Evolutionary conservation across 768 basidiomycete species (phyloP).

Genomic region (Boletus edulis): DNA sequence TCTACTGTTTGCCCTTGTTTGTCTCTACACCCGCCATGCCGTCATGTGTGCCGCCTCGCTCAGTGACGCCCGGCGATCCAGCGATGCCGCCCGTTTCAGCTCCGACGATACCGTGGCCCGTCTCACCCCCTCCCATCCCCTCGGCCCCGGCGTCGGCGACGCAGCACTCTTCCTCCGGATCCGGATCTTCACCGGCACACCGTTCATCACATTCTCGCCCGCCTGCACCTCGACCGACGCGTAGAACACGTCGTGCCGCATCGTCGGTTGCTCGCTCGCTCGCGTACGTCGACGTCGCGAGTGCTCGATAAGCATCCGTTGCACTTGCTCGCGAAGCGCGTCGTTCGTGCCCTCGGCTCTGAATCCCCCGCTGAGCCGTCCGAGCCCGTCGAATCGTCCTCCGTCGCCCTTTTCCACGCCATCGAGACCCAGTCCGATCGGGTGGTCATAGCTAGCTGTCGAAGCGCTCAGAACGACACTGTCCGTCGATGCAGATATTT

Average conservation of each 20-base stretch:
- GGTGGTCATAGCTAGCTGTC: background rate
- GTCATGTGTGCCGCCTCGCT: background rate
- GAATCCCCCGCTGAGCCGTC: conserved; percentile 29
- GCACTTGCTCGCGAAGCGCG: conserved; percentile 18
- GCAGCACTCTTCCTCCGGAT: conserved; percentile 14
- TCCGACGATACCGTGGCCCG: conserved; percentile 31
- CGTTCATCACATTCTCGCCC: background rate
- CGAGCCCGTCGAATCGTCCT: conserved; percentile 27
- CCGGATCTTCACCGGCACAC: conserved; percentile 7
- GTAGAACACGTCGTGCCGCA: conserved; percentile 29
- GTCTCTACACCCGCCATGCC: conserved; percentile 19
- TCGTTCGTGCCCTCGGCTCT: conserved; percentile 7
- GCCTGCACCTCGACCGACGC: conserved; percentile 10
- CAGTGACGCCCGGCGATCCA: conserved; percentile 26
- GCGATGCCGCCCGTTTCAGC: conserved; percentile 27
- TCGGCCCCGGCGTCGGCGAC: conserved; percentile 21
- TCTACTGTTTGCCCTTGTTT: conserved; percentile 19
- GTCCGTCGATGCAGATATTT: background rate
- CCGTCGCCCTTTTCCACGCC: conserved; percentile 27
- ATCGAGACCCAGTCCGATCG: conserved; percentile 26
- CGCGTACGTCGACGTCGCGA: conserved; percentile 18
- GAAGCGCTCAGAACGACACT: background rate
- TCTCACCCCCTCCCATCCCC: conserved; percentile 3
- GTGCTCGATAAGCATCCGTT: conserved; percentile 18
- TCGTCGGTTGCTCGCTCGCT: conserved; percentile 18